Evolutionary conservation across 1,284 basidiomycete species (phyloP), one percentile per base, ranked within the genome.

Genomic region (Cutaneotrichosporon arboriforme): DNA sequence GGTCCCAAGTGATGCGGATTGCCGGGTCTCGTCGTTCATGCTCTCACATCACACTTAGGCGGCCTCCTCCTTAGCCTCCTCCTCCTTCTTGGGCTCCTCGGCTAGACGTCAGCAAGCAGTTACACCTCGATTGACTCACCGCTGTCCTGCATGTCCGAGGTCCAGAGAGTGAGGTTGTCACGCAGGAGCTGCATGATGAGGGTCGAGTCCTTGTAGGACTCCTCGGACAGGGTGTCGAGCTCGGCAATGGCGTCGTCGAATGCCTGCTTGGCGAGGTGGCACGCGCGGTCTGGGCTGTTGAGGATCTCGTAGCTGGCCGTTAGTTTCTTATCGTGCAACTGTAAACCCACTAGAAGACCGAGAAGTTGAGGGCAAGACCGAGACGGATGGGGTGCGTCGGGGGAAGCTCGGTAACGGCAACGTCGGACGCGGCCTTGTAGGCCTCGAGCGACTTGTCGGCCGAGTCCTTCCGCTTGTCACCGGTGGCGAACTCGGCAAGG

Each of bases 211-310:
- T 98, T 97, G 89, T 98, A 98, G 79, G 87, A 90, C 84, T 98
- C 94, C 81, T 98, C 94, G 66, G 91, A 97, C 58, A 98, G 85
- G 36, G 94, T 98, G 82, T 98, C 94, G 73, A 98, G 90, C 81
- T 98, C 94, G 66, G 94, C 94, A 75, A 98, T 98, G 51, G 96
- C 96, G 78, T 98, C 96, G 69, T 98, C 94, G 75, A 98, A 98
- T 18, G 94, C 94, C 80, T 97, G 93, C 83, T 98, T 98, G 76
- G 94, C 94, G 67, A 97, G 89, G 77, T 97, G 93, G 82, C 94
- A 98, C 57, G 94, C 94, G 77, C 92, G 90, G 79, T 97, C 94
- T 69, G 94, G 94, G 68, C 69, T 72, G 86, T 98, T 98, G 78
- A 98, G 86, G 78, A 98, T 97, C 80, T 98, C 96, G 81, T 97